These are phyloP conservation scores for Gastrolobium bilobum DNA, from an alignment of 306 rosid genomes.

Conservation along the genomic window DNA sequence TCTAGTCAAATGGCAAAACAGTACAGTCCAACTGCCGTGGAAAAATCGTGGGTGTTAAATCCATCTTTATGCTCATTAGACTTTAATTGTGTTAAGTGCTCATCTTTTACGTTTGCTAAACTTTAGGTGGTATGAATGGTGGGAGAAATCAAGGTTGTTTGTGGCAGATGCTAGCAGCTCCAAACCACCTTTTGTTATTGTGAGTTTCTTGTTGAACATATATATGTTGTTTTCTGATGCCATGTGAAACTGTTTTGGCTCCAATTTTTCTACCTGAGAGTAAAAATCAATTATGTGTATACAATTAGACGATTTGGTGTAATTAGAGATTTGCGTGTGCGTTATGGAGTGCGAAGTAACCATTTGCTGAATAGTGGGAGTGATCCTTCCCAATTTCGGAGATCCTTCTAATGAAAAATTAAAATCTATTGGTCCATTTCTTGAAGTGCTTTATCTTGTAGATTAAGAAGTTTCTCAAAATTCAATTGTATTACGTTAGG, in stretches of 20 bases:
- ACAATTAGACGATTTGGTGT: neutral
- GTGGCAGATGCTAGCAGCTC: slow-evolving; percentile 88
- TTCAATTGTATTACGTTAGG: neutral
- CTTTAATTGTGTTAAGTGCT: slow-evolving; percentile 28
- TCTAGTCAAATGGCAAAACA: slow-evolving; percentile 86
- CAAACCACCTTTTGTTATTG: slow-evolving; percentile 87
- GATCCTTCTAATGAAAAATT: neutral
- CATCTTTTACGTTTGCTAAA: slow-evolving; percentile 44
- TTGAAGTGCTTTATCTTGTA: neutral
- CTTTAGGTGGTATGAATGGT: slow-evolving; percentile 94
- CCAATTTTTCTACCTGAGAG: slow-evolving; percentile 9
- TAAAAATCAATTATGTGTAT: neutral
- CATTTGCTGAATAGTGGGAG: slow-evolving; percentile 26
- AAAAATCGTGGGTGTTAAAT: slow-evolving; percentile 76
- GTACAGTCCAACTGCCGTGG: slow-evolving; percentile 78
- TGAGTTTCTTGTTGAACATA: slow-evolving; percentile 57
- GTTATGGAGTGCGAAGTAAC: slow-evolving; percentile 29
- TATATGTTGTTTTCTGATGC: slow-evolving; percentile 24
- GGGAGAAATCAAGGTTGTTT: slow-evolving; percentile 85
- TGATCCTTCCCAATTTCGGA: slow-evolving; percentile 21
- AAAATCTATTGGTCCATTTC: slow-evolving; percentile 22
- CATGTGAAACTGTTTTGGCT: slow-evolving; percentile 6
- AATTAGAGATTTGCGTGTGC: slow-evolving; percentile 7
- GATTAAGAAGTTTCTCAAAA: slow-evolving; percentile 32
- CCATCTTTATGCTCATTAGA: slow-evolving; percentile 18